phyloP scores from a whole-genome alignment of 2,329 filamentous ascomycete genomes.

The Fusarium ramigenum region DNA sequence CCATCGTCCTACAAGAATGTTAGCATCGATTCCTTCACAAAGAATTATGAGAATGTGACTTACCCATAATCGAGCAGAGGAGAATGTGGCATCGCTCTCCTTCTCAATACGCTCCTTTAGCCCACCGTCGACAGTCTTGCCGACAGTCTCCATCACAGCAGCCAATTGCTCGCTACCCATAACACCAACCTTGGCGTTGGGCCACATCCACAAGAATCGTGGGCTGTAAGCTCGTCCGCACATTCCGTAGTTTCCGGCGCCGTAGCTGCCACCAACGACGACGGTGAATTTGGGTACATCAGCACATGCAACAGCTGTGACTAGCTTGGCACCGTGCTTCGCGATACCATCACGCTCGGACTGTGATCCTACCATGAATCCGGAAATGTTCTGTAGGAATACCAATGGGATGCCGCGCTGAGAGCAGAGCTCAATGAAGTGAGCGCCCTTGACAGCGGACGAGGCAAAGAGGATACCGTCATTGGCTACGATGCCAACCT shows the following conservation, averaged over 20 bases:
- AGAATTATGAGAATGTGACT: constrained; percentile 36
- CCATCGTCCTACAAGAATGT: constrained; percentile 72
- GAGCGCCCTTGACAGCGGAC: constrained; percentile 89
- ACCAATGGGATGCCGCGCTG: constrained; percentile 90
- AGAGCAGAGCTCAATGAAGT: constrained; percentile 95
- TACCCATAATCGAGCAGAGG: constrained; percentile 88
- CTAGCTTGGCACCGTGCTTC: constrained; percentile 97
- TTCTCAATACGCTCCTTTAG: constrained; percentile 86
- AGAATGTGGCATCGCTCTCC: constrained; percentile 90
- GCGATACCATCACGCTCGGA: constrained; percentile 95
- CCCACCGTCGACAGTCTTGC: constrained; percentile 81
- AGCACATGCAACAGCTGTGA: constrained; percentile 92
- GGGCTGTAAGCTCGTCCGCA: constrained; percentile 94
- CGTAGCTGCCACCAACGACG: constrained; percentile 91
- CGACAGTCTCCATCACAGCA: constrained; percentile 94
- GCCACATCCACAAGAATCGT: constrained; percentile 95
- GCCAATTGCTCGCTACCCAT: constrained; percentile 96
- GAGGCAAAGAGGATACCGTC: constrained; percentile 94
- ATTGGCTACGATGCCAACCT: constrained; percentile 93
- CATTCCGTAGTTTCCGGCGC: constrained; percentile 98
- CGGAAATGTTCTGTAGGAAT: constrained; percentile 95
- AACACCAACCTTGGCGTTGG: constrained; percentile 93
- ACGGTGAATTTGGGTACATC: constrained; percentile 97
- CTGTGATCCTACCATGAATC: constrained; percentile 97
- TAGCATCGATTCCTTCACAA: neutral